A percentile compares a stretch with the other conserved stretches of the same genome.
phyloP scores from a whole-genome alignment of 83 land plant genomes.

The Diphasiastrum complanatum region DNA sequence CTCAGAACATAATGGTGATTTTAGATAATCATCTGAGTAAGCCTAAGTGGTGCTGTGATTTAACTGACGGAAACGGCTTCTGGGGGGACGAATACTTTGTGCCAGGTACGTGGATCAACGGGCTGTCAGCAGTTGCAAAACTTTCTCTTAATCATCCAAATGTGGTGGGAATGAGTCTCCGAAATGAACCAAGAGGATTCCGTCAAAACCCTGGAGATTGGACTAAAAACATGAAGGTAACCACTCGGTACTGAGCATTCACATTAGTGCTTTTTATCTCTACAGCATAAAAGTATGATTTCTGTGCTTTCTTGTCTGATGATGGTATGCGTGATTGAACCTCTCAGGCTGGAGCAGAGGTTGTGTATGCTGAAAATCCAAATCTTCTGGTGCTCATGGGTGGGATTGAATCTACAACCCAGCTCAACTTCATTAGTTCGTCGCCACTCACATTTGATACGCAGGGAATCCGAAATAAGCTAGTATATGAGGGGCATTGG shows the following conservation, averaged over 20 bases:
- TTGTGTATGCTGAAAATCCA: slow-evolving; percentile 67
- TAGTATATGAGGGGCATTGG: slow-evolving; percentile 24
- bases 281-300: background rate
- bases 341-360: slow-evolving; percentile 59
- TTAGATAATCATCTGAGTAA: slow-evolving; percentile 73
- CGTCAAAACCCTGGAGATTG: slow-evolving; percentile 41
- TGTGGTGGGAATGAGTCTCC: slow-evolving; percentile 62
- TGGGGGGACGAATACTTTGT: slow-evolving; percentile 69
- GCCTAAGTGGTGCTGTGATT: slow-evolving; percentile 77
- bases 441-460: slow-evolving; percentile 48
- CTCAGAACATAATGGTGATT: slow-evolving; percentile 49
- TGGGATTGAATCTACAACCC: slow-evolving; percentile 47
- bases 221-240: too few species aligned
- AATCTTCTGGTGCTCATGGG: slow-evolving; percentile 52
- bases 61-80: slow-evolving; percentile 64
- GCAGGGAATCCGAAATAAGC: slow-evolving; percentile 16
- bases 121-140: slow-evolving; percentile 45
- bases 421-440: slow-evolving; percentile 31
- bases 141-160: slow-evolving; percentile 28
- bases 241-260: too few species aligned
- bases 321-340: background rate
- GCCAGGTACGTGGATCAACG: slow-evolving; percentile 51
- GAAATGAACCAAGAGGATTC: slow-evolving; percentile 76
- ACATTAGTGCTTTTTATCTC: too few species aligned
- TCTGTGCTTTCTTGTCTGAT: background rate